phyloP scores from a whole-genome alignment of 257 asterid species.

The Fraxinus excelsior region DNA sequence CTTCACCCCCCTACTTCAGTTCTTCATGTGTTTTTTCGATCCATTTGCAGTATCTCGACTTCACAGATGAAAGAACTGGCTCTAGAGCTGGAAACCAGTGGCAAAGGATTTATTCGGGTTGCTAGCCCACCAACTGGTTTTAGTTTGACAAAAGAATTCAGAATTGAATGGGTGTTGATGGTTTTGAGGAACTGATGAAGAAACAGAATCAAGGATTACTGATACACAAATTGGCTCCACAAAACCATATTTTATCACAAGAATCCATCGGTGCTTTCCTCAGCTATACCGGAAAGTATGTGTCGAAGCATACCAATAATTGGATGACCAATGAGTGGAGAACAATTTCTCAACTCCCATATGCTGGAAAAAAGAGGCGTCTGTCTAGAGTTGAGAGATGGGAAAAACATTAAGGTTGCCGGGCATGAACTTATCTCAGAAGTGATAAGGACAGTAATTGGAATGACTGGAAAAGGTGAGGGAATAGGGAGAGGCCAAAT shows the following conservation, averaged over 20 bases:
- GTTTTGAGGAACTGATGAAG: neutral
- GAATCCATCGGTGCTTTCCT: conserved; percentile 2
- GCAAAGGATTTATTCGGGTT: neutral
- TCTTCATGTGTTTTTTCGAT: neutral
- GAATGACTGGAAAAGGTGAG: neutral
- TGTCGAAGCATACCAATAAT: conserved; percentile 2
- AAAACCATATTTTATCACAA: neutral
- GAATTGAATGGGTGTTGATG: neutral
- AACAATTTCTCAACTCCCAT: neutral
- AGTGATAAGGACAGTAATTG: neutral
- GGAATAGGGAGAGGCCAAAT: neutral
- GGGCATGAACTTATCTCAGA: neutral
- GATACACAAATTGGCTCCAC: conserved; percentile 1
- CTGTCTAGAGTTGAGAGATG: neutral
- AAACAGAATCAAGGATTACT: neutral
- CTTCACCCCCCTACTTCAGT: neutral
- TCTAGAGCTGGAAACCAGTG: neutral
- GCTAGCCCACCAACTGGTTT: neutral
- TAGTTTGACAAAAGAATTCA: neutral
- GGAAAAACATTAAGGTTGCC: neutral
- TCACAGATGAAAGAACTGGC: neutral
- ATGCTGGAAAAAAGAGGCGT: neutral
- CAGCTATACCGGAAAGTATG: neutral
- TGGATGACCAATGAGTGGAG: neutral
- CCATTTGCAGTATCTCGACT: neutral